phyloP scores from a whole-genome alignment of 352 stramenopile species.

The Phytophthora litchii region DNA sequence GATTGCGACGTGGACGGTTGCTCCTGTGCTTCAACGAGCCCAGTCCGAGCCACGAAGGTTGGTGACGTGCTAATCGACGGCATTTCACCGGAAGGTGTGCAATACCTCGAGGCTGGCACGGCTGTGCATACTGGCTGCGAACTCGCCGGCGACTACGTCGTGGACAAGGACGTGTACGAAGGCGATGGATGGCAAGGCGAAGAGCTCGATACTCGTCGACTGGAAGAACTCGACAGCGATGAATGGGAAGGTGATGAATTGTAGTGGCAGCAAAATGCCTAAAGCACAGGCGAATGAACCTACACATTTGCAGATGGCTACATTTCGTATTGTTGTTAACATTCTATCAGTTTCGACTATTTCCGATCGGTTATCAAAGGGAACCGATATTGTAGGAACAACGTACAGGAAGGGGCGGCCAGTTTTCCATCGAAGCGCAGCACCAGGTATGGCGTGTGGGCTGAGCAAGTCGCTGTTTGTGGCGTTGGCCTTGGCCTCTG shows the following conservation, averaged over 20 bases:
- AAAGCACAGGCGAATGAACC: conserved; percentile 1
- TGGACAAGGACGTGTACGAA: conserved; percentile 73
- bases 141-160: conserved; percentile 74
- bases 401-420: conserved; percentile 17
- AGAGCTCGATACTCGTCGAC: conserved; percentile 22
- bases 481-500: conserved; percentile 24
- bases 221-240: conserved; percentile 37
- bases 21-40: conserved; percentile 58
- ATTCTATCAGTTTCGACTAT: conserved; percentile 17
- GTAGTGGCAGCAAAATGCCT: conserved; percentile 23
- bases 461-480: conserved; percentile 34
- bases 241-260: conserved; percentile 72
- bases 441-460: conserved; percentile 25
- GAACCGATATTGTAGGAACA: conserved; percentile 20
- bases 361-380: conserved; percentile 11
- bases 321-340: conserved; percentile 15
- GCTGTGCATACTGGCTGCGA: conserved; percentile 66
- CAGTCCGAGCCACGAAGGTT: conserved; percentile 72
- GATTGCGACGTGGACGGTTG: conserved; percentile 72
- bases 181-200: conserved; percentile 34
- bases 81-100: conserved; percentile 70
- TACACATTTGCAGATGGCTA: conserved; percentile 3
- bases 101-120: conserved; percentile 73
- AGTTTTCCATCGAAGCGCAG: conserved; percentile 15
- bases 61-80: conserved; percentile 77